phyloP scores from a whole-genome alignment of 306 rosid species.

The Rubus idaeus region DNA sequence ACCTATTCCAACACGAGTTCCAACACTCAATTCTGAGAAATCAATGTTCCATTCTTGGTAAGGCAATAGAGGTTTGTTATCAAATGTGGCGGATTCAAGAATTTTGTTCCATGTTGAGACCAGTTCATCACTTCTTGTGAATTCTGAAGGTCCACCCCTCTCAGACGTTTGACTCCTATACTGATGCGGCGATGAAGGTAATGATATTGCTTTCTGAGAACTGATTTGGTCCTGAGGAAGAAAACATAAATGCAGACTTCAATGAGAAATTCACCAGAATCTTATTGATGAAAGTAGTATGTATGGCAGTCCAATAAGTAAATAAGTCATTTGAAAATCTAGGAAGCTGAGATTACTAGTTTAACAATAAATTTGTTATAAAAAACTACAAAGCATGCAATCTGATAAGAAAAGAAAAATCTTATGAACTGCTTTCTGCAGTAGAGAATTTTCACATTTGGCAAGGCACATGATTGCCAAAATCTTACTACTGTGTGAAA shows the following conservation, averaged over 20 bases:
- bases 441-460: neutral
- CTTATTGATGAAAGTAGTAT: constrained; percentile 36
- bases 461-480: neutral
- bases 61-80: constrained; percentile 73
- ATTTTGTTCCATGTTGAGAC: constrained; percentile 80
- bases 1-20: constrained; percentile 98
- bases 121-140: constrained; percentile 51
- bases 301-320: constrained; percentile 26
- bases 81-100: constrained; percentile 71
- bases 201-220: constrained; percentile 86
- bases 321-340: constrained; percentile 13
- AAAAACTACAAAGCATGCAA: neutral
- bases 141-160: constrained; percentile 56
- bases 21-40: constrained; percentile 85
- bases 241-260: constrained; percentile 35
- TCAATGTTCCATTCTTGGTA: constrained; percentile 92
- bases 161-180: constrained; percentile 67
- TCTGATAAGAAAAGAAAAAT: neutral
- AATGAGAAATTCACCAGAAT: constrained; percentile 38
- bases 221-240: constrained; percentile 41
- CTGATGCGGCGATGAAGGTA: constrained; percentile 92
- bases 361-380: neutral
- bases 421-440: neutral
- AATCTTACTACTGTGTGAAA: neutral
- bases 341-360: constrained; percentile 1